phyloP scores from a whole-genome alignment of 768 basidiomycete species.

The Krasilnikovozyma curviuscula region DNA sequence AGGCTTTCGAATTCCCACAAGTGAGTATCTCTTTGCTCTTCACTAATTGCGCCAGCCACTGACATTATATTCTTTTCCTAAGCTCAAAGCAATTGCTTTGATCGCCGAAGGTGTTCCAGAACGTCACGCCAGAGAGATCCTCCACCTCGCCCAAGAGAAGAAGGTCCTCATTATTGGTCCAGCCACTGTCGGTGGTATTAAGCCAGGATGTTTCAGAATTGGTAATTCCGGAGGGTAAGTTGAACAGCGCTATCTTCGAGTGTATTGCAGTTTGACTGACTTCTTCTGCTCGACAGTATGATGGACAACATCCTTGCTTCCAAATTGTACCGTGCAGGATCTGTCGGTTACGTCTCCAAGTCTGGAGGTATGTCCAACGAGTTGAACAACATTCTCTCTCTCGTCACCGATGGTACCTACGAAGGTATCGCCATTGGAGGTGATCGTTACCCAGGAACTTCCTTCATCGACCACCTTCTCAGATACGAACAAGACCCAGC shows the following conservation, averaged over 20 bases:
- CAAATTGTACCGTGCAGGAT: constrained; percentile 93
- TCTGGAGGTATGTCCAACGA: constrained; percentile 99
- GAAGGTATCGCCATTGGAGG: constrained; percentile 99
- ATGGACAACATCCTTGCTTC: constrained; percentile 99
- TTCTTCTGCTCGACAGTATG: constrained; percentile 42
- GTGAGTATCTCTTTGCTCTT: constrained; percentile 13
- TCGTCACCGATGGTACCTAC: constrained; percentile 91
- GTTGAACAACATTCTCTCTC: constrained; percentile 95
- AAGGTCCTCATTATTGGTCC: constrained; percentile 85
- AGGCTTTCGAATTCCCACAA: constrained; percentile 56
- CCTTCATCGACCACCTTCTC: constrained; percentile 95
- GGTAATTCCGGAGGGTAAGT: constrained; percentile 91
- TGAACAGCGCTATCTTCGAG: neutral
- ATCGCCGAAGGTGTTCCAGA: constrained; percentile 99
- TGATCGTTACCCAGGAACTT: constrained; percentile 94
- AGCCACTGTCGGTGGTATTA: constrained; percentile 97
- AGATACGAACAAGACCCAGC: constrained; percentile 93
- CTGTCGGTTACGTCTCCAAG: constrained; percentile 97
- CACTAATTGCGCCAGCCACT: no score
- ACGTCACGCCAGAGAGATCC: constrained; percentile 85
- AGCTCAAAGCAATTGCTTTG: constrained; percentile 56
- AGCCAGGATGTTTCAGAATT: constrained; percentile 98
- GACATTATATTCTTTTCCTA: no score
- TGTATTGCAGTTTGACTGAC: neutral
- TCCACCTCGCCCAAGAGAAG: constrained; percentile 68